Evolutionary conservation across 1,139 yeast species (phyloP), one percentile per base, ranked within the genome.

Genomic region (Chernovozyma sophiae-reginae): DNA sequence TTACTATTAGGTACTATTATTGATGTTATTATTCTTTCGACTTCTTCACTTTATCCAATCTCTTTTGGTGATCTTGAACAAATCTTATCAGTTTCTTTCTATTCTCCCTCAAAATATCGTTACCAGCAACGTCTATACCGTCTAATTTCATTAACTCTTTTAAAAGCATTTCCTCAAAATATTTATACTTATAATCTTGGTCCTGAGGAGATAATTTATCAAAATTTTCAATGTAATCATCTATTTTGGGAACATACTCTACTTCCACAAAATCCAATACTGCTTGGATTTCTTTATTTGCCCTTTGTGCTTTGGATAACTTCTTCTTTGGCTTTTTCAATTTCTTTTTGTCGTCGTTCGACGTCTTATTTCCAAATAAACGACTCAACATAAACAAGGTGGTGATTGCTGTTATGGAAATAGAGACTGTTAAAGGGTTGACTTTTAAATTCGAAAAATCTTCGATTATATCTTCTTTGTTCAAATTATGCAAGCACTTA

Each of bases 131-230:
- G 39, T 83, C 87, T 30, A 84, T 66, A 2, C 74, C 80, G 49
- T 84, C 94, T 42, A 84, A 64, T 42, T 72, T 75, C 68, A 84
- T 68, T 47, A 82, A 58, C 46, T 81, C 72, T 52, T 83, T 82
- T 54, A 83, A 64, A 36, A 83, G 61, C 72, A 74, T 74, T 53
- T 84, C 94, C 45, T 78, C 81, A 52, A 70, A 78, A 52, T 68
- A 83, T 37, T 75, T 72, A 47, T 68, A 73, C 51, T 74, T 72
- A 53, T 76, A 81, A 33, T 68, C 64, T 29, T 65, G 54, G 31
- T 71, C 74, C 3, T 70, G 63, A 20, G 51, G 43, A 42, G 62
- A 47, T 60, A 74, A 54, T 28, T 41, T 39, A 40, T 51, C 52
- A 51, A 60, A 63, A 37, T 50, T 56, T 33, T 56, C 62, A 38